Evolutionary conservation across 768 basidiomycete genomes (phyloP).

Genomic region (Grammothele lineata): DNA sequence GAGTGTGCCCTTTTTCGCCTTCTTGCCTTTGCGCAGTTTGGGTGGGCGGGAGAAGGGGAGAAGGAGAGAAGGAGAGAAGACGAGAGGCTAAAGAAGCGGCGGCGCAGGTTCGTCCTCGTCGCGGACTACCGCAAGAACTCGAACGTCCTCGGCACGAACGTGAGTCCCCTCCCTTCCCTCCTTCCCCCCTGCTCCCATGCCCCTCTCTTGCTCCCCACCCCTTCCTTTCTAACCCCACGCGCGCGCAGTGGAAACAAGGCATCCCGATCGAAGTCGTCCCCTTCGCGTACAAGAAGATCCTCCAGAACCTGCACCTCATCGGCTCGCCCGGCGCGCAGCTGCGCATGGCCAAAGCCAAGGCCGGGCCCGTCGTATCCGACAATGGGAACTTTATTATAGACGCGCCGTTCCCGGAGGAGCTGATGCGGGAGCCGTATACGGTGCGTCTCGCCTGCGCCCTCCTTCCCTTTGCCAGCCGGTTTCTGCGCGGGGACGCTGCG

Average conservation of each 20-base stretch:
- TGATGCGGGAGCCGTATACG: constrained; percentile 61
- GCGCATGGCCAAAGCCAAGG: constrained; percentile 91
- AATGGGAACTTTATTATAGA: constrained; percentile 99
- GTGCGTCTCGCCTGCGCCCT: constrained; percentile 32
- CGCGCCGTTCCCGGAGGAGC: constrained; percentile 75
- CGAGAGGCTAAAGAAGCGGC: no score
- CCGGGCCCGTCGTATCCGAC: constrained; percentile 94
- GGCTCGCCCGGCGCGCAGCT: constrained; percentile 72
- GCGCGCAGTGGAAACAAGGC: constrained; percentile 69
- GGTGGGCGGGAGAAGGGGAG: no score
- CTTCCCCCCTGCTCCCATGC: neutral
- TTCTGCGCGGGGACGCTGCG: neutral
- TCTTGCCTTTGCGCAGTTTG: neutral
- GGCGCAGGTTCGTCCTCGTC: constrained; percentile 73
- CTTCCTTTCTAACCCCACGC: neutral
- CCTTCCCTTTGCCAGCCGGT: neutral
- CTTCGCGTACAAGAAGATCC: constrained; percentile 89
- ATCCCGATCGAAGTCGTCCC: constrained; percentile 97
- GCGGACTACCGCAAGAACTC: constrained; percentile 97
- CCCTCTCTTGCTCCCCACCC: constrained; percentile 6
- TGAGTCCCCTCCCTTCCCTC: constrained; percentile 36
- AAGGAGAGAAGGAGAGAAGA: no score
- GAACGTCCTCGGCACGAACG: constrained; percentile 73
- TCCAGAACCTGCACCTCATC: constrained; percentile 62
- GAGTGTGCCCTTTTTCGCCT: no score